Percentiles rank a stretch among this genome's conserved stretches.
Conservation (phyloP, 495 filamentous ascomycete species). For the Trichoderma gamsii region DNA sequence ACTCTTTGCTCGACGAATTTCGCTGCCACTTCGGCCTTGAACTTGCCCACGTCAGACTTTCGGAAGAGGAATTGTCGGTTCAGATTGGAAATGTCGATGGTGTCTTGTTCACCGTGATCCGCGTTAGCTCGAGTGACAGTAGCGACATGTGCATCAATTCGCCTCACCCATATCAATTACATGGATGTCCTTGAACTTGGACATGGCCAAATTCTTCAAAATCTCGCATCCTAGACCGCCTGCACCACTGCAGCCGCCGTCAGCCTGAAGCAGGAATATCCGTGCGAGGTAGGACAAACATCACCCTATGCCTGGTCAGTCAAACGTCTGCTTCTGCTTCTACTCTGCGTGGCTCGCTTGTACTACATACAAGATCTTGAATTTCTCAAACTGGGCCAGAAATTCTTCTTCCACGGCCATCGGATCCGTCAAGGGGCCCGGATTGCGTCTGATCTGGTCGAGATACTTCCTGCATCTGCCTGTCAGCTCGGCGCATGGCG, state of each 20-base stretch:
- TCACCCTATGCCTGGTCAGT: constrained; percentile 12
- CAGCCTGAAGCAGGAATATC: constrained; percentile 4
- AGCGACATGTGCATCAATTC: constrained; percentile 15
- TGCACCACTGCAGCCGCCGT: constrained; percentile 58
- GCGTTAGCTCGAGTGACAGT: constrained; percentile 22
- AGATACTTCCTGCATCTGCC: constrained; percentile 60
- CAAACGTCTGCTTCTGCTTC: neutral
- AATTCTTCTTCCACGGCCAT: constrained; percentile 60
- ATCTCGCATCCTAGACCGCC: constrained; percentile 96
- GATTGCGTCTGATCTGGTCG: constrained; percentile 64
- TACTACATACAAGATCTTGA: constrained; percentile 63
- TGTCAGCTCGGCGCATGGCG: constrained; percentile 6
- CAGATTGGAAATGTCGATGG: constrained; percentile 96
- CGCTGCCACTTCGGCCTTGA: constrained; percentile 90
- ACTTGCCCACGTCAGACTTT: constrained; percentile 82
- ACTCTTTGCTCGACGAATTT: constrained; percentile 84
- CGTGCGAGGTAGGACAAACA: constrained; percentile 2
- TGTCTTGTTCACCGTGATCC: constrained; percentile 28
- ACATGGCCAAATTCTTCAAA: constrained; percentile 90
- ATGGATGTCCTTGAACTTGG: constrained; percentile 94
- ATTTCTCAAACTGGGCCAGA: constrained; percentile 52
- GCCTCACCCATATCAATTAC: constrained; percentile 90
- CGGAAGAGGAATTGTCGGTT: constrained; percentile 98
- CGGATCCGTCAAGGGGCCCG: constrained; percentile 72
- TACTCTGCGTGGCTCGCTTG: constrained; percentile 16